Base-by-base conservation (phyloP, 1,284 basidiomycete genomes). In the Sparassis latifolia region DNA sequence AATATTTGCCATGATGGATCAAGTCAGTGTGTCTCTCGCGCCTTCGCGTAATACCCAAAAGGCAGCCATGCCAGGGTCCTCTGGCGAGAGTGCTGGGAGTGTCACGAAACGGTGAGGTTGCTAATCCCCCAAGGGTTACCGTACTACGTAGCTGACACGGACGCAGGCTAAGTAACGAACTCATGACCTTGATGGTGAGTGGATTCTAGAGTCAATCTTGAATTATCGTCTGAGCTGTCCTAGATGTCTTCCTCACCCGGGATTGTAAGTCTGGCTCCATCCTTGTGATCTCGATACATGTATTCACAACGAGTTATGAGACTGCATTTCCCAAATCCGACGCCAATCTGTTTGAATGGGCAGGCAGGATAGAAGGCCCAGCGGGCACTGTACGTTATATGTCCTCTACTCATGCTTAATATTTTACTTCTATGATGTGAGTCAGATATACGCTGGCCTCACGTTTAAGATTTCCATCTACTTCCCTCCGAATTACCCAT, bases 201-300 rank as follows among this genome's bases (percentile, higher is more conserved):
- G 29, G 42, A 37, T 38, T 31, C 42, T 30, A 30, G 27, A 42
- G 28, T 30, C 12, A 39, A 35, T 39, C 35, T 40, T 29, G 39
- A 12, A 27, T 35, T 30, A 5, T 46, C 29, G 20, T 44, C 39
- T 50, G 20, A 42, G 6, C 35, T 27, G 40, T 7, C 27, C 1
- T 53, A 91, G 88, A 90, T 91, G 89, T 87, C 88, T 50, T 80
- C 85, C 44, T 88, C 87, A 9, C 85, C 88, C 51, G 88, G 88
- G 53, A 89, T 90, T 61, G 88, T 91, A 53, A 62, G 80, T 49
- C 48, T 32, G 32, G 33, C 28, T 12, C 32, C 35, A 43, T 52
- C 45, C 44, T 30, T 39, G 32, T 44, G 12, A 9, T 45, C 33
- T 35, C 20, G 27, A 27, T 3, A 46, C 3, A 44, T 53, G 39